Conservation (phyloP, 495 filamentous ascomycete genomes). For the Aspergillus kassunensis region DNA sequence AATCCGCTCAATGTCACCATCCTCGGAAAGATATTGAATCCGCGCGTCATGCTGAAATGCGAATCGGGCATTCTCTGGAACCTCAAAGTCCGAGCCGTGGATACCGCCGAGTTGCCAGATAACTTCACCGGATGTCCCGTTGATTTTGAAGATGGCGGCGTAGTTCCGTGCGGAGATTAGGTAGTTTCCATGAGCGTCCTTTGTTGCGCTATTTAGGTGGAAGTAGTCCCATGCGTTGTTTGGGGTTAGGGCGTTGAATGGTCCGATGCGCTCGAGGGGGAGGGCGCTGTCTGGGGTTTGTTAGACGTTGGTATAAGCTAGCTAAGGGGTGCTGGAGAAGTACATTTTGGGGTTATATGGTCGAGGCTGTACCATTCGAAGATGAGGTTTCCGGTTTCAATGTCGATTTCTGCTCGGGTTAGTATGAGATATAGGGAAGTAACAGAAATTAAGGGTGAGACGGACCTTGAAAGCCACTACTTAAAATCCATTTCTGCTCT, state of each 20-base stretch:
- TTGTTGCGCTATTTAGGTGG: constrained; percentile 38
- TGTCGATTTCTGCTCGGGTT: constrained; percentile 25
- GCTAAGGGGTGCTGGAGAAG: constrained; percentile 11
- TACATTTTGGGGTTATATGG: constrained; percentile 25
- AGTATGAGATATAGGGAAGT: background rate
- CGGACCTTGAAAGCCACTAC: constrained; percentile 15
- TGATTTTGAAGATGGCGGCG: constrained; percentile 29
- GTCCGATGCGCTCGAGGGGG: background rate
- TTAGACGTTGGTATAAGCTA: background rate
- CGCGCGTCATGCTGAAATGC: constrained; percentile 31
- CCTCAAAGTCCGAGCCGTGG: constrained; percentile 23
- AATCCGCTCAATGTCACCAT: constrained; percentile 14
- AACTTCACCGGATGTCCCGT: constrained; percentile 25
- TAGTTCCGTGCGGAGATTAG: constrained; percentile 33
- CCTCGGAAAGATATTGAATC: constrained; percentile 17
- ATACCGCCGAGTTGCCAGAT: constrained; percentile 7
- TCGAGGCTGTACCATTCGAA: constrained; percentile 35
- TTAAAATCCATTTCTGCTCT: constrained; percentile 29
- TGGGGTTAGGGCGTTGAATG: constrained; percentile 28
- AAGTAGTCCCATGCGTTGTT: constrained; percentile 23
- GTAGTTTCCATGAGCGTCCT: constrained; percentile 24
- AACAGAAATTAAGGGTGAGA: too few species aligned
- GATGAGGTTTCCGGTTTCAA: constrained; percentile 27
- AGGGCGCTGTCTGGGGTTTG: background rate
- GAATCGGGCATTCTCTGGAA: constrained; percentile 20